Evolutionary conservation across 306 rosid genomes (phyloP), one percentile per base, ranked within the genome.

Genomic region (Vachellia collinsii): DNA sequence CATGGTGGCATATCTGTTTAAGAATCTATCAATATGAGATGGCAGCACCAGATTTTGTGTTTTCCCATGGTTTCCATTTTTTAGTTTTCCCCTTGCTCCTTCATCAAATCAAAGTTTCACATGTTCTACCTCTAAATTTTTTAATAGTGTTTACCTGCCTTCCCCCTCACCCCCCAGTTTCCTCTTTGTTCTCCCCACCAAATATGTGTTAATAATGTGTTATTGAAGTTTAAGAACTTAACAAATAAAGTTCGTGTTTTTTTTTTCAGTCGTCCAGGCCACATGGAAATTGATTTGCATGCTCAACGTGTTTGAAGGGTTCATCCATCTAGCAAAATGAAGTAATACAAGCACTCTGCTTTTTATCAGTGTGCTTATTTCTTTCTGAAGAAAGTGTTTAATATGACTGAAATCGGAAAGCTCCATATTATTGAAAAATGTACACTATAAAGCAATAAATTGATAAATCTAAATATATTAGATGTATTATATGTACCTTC

Each of bases 271-370:
- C 83, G 86, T 53, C 83, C 78, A 69, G 79, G 83, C 72, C 51
- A 70, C 78, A 73, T 68, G 83, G 43, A 67, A 83, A 82, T 83
- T 86, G 43, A 79, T 65, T 70, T 41, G 73, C 75, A 74, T 65
- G 72, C 76, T 65, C 75, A 77, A 44, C 82, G 78, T 54, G 74
- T 73, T 79, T 70, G 83, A 78, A 78, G 88, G 79, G 80, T 76
- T 88, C 71, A 59, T 66, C 79, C 11, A 73, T 76, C 79, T 77
- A 9, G 79, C 82, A 80, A 76, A 85, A 93, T 91, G 96, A 91
- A 82, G 97, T 93, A 91, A 83, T 82, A 77, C 48, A 29, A 53
- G 36, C 53, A 65, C 1, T 75, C 70, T 83, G 70, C 51, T 36
- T 68, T 79, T 76, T 36, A 23, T 39, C 64, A 22, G 59, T 79